phyloP scores from a whole-genome alignment of 2,329 filamentous ascomycete species.

The Fusarium fracticaudum region DNA sequence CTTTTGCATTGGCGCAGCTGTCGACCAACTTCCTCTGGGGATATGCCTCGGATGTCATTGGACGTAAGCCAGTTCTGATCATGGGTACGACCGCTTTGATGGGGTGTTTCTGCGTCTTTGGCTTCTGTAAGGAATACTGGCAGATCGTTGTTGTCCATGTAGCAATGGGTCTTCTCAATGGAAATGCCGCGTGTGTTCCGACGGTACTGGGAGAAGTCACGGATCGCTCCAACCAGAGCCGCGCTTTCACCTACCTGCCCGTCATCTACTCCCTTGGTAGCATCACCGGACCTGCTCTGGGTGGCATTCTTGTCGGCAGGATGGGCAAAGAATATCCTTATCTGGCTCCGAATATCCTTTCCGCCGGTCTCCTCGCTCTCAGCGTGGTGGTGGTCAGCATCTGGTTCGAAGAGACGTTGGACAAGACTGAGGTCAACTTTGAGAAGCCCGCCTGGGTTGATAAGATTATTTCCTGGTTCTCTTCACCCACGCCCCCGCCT shows the following conservation, averaged over 20 bases:
- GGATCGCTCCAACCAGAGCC: constrained; percentile 92
- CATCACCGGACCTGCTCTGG: constrained; percentile 92
- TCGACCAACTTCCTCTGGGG: constrained; percentile 79
- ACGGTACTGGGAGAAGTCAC: constrained; percentile 96
- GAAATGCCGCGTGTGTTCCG: constrained; percentile 92
- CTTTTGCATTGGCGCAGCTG: constrained; percentile 92
- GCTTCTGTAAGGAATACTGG: constrained; percentile 83
- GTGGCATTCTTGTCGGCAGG: constrained; percentile 80
- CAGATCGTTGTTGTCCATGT: constrained; percentile 88
- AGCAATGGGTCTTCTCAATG: constrained; percentile 92
- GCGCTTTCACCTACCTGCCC: constrained; percentile 92
- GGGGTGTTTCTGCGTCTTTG: constrained; percentile 84
- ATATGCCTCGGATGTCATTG: constrained; percentile 70
- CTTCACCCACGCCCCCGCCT: constrained; percentile 22
- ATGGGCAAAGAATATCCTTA: constrained; percentile 77
- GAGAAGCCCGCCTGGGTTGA: constrained; percentile 49
- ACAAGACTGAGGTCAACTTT: constrained; percentile 44
- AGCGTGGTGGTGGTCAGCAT: constrained; percentile 80
- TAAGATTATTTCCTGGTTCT: constrained; percentile 44
- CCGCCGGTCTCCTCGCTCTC: constrained; percentile 74
- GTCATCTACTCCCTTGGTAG: constrained; percentile 96
- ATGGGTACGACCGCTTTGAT: constrained; percentile 85
- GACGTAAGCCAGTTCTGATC: constrained; percentile 79
- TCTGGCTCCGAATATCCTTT: constrained; percentile 82
- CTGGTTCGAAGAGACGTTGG: constrained; percentile 83